A percentile compares a stretch with the other conserved stretches of the same genome.
phyloP scores from a whole-genome alignment of 257 asterid species.

The Nemophila menziesii region DNA sequence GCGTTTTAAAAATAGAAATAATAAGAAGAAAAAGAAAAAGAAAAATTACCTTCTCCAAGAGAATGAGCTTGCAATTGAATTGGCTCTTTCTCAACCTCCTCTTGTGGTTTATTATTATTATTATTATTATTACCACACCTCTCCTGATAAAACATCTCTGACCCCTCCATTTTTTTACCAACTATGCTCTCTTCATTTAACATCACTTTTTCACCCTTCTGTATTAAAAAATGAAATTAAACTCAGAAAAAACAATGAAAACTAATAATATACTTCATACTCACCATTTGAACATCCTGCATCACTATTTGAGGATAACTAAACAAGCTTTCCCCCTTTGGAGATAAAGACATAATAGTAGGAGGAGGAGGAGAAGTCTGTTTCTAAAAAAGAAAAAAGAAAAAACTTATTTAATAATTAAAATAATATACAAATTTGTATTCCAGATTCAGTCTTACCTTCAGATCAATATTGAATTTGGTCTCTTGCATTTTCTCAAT shows the following conservation, averaged over 20 bases:
- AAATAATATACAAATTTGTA: background rate
- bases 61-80: slow-evolving; percentile 23
- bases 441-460: slow-evolving; percentile 25
- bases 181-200: slow-evolving; percentile 10
- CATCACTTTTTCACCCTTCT: slow-evolving; percentile 5
- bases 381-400: slow-evolving; percentile 4
- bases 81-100: slow-evolving; percentile 18
- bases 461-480: slow-evolving; percentile 36
- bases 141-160: slow-evolving; percentile 19
- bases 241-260: background rate
- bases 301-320: slow-evolving; percentile 10
- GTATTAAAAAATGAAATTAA: slow-evolving; percentile 9
- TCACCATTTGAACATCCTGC: slow-evolving; percentile 21
- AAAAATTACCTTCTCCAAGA: slow-evolving; percentile 5
- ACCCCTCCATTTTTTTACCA: slow-evolving; percentile 13
- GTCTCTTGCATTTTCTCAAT: slow-evolving; percentile 25
- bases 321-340: slow-evolving; percentile 19
- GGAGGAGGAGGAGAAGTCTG: slow-evolving; percentile 33
- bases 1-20: background rate
- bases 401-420: background rate
- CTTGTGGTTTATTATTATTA: slow-evolving; percentile 17
- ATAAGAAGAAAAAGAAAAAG: background rate
- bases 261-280: slow-evolving; percentile 3
- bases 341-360: slow-evolving; percentile 25
- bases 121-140: slow-evolving; percentile 5